A percentile compares a stretch with the other conserved stretches of the same genome.
These are phyloP conservation scores for Aureobasidium sp. DNA, from an alignment of 2,329 filamentous ascomycete species.

Conservation along the genomic window DNA sequence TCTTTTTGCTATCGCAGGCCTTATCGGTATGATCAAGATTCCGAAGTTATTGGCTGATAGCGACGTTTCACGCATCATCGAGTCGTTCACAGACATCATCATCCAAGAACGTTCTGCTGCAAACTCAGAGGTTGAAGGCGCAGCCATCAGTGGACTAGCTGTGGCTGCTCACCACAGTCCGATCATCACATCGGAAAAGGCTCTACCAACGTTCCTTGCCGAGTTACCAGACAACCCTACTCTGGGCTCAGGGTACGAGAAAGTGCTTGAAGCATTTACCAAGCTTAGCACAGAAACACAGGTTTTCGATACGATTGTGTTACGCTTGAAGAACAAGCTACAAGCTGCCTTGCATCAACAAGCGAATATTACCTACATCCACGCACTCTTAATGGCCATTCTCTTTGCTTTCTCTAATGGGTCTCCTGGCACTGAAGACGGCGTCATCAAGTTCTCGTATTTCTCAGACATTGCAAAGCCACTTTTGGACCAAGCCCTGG, in stretches of 20 bases:
- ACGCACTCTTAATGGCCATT: slow-evolving; percentile 51
- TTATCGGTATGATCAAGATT: slow-evolving; percentile 34
- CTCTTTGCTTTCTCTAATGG: slow-evolving; percentile 52
- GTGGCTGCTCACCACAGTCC: slow-evolving; percentile 55
- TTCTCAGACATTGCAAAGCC: slow-evolving; percentile 39
- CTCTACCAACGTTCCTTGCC: slow-evolving; percentile 58
- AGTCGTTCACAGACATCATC: slow-evolving; percentile 52
- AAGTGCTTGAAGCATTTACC: slow-evolving; percentile 54
- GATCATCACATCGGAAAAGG: slow-evolving; percentile 53
- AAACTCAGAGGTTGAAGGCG: slow-evolving; percentile 48
- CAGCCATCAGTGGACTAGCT: slow-evolving; percentile 49
- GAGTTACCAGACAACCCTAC: slow-evolving; percentile 48
- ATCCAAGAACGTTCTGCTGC: slow-evolving; percentile 49
- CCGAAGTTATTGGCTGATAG: slow-evolving; percentile 33
- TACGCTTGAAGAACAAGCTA: slow-evolving; percentile 55
- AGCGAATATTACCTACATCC: slow-evolving; percentile 45
- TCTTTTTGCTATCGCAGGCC: slow-evolving; percentile 34
- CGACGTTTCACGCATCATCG: slow-evolving; percentile 42
- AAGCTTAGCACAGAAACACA: slow-evolving; percentile 54
- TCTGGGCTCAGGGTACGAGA: slow-evolving; percentile 42
- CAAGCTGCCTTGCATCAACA: slow-evolving; percentile 46
- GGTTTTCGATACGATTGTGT: slow-evolving; percentile 54
- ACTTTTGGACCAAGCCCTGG: slow-evolving; percentile 30
- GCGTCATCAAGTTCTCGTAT: slow-evolving; percentile 29
- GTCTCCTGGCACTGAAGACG: slow-evolving; percentile 34